Evolutionary conservation across 768 basidiomycete genomes (phyloP).

Genomic region (Antrodiella citrinella): DNA sequence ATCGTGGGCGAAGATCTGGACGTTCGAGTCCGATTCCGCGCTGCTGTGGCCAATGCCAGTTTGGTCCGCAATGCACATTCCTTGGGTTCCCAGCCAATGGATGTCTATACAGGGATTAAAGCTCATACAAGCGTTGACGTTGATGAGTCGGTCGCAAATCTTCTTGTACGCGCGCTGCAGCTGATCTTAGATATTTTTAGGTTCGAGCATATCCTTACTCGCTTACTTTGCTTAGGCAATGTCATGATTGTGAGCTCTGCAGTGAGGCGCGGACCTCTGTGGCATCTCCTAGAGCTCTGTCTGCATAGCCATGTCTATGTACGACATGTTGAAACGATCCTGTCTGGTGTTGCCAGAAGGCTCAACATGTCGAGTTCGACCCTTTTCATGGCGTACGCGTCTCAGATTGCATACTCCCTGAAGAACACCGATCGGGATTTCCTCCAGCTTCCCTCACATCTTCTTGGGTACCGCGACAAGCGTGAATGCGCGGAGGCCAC

Average conservation of each 20-base stretch:
- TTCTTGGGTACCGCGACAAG: constrained; percentile 70
- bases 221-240: constrained; percentile 64
- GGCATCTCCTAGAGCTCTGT: constrained; percentile 77
- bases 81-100: constrained; percentile 22
- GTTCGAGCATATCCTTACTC: constrained; percentile 69
- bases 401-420: constrained; percentile 67
- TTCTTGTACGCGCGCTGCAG: too few species aligned
- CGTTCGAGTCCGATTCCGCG: constrained; percentile 77
- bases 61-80: constrained; percentile 45
- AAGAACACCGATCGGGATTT: constrained; percentile 41
- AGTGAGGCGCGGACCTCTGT: constrained; percentile 76
- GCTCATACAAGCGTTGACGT: too few species aligned
- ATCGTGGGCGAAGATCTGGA: constrained; percentile 60
- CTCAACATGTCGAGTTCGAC: constrained; percentile 60
- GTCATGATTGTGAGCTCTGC: constrained; percentile 72
- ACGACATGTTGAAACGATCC: constrained; percentile 36
- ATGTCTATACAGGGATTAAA: constrained; percentile 39
- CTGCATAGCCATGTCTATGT: constrained; percentile 32
- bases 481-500: constrained; percentile 60
- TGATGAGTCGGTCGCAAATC: constrained; percentile 50
- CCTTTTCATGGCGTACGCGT: constrained; percentile 73
- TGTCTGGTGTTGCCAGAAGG: constrained; percentile 53
- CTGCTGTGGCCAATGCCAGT: constrained; percentile 48
- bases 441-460: constrained; percentile 50
- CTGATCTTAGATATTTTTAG: too few species aligned